Conservation (phyloP, 192 early-diverging fungal species). For the Backusella psychrophila region DNA sequence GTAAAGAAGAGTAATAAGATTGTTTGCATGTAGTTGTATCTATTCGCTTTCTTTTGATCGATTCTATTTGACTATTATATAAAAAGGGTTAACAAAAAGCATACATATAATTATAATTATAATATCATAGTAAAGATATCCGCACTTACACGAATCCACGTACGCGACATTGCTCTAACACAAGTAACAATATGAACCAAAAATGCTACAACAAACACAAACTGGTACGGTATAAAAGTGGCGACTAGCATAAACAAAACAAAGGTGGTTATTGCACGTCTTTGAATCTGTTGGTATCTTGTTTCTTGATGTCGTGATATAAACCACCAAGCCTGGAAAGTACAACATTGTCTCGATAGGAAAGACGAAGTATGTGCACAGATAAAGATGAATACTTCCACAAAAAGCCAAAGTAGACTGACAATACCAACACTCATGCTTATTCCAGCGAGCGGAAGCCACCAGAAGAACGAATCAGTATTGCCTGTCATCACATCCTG, state of each 20-base stretch:
- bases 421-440: slow-evolving; percentile 45
- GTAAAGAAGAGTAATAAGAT: slow-evolving; percentile 68
- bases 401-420: slow-evolving; percentile 12
- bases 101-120: not conserved
- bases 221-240: slow-evolving; percentile 71
- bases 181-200: slow-evolving; percentile 54
- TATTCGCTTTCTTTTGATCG: slow-evolving; percentile 41
- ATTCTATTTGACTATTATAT: slow-evolving; percentile 15
- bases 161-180: slow-evolving; percentile 39
- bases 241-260: slow-evolving; percentile 56
- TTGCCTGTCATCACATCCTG: slow-evolving; percentile 45
- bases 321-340: not conserved
- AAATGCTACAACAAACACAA: slow-evolving; percentile 67
- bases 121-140: not conserved
- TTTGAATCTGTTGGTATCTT: slow-evolving; percentile 31
- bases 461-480: slow-evolving; percentile 56
- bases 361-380: not conserved
- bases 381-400: not conserved
- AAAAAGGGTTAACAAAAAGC: not conserved
- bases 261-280: slow-evolving; percentile 42
- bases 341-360: not conserved
- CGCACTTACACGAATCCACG: slow-evolving; percentile 29
- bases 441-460: slow-evolving; percentile 44
- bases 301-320: slow-evolving; percentile 29
- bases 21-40: slow-evolving; percentile 65